These are phyloP conservation scores for Neonectria coccinea DNA, from an alignment of 2,329 filamentous ascomycete genomes.

Conservation along the genomic window DNA sequence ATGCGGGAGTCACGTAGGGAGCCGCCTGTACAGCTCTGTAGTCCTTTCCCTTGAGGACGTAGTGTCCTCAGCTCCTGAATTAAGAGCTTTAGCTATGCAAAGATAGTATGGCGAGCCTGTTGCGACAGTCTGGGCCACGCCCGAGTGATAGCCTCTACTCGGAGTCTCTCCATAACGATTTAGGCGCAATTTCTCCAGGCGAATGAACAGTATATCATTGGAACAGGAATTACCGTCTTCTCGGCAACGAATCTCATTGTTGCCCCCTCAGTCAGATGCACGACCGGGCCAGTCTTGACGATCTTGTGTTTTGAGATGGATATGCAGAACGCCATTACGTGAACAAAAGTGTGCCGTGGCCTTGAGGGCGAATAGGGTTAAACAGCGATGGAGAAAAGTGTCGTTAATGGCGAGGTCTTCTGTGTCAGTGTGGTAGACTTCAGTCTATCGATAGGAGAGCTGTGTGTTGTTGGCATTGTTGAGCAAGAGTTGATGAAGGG, in stretches of 20 bases:
- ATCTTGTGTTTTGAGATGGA: not conserved
- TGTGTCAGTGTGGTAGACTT: not conserved
- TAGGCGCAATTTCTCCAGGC: not conserved
- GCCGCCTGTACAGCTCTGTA: constrained; percentile 44
- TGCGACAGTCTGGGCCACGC: not conserved
- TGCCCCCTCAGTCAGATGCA: not conserved
- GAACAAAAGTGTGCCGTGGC: not conserved
- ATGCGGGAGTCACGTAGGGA: constrained; percentile 46
- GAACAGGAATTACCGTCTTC: not conserved
- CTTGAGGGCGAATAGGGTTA: not conserved
- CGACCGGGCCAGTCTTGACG: not conserved
- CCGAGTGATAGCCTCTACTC: not conserved
- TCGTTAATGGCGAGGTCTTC: not conserved
- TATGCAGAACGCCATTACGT: not conserved
- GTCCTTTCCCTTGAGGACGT: constrained; percentile 36
- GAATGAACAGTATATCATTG: not conserved
- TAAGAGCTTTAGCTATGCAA: not conserved
- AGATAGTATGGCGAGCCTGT: not conserved
- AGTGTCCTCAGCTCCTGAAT: not conserved
- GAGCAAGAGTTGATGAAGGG: not conserved
- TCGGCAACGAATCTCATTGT: not conserved
- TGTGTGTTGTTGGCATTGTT: not conserved
- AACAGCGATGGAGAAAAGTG: not conserved
- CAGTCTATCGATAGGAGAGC: not conserved
- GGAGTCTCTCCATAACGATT: not conserved